Evolutionary conservation across 345 rosid species (phyloP), one percentile per base, ranked within the genome.

Genomic region (Murraya paniculata): DNA sequence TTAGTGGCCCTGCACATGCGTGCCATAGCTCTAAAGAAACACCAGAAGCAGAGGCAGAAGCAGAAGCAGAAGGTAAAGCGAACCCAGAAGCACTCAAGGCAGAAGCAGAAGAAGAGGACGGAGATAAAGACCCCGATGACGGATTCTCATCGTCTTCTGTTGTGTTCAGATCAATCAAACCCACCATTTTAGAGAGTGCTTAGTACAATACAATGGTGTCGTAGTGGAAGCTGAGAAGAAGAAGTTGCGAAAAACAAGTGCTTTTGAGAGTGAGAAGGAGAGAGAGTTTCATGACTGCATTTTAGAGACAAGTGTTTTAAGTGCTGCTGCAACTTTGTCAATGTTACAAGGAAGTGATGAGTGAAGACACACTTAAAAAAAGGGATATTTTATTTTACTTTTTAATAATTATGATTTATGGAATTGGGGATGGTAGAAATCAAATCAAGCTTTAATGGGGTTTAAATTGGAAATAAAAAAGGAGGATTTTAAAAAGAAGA

Each of bases 1-100:
- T 89, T 1, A 94, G 91, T 33, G 99, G 99, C 60, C 99, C 99
- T n/a, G 98, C 98, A 82, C 99, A 96, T 61, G 99, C 99, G 73
- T 96, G 98, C 98, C 98, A 96, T 24, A 96, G 92, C 90, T 96
- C 98, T 82, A 93, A 77, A 85, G 98, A 94, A 59, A 96, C 92
- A 9, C 94, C 77, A 22, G 91, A 83, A 78, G 77, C 81, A 28
- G 91, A 83, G 77, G 77, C 81, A 28, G 90, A 79, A 80, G 69
- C 68, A 35, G 90, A 77, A 81, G 70, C 69, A 31, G 87, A 75
- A 79, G 83, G 77, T 19, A 31, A 48, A 55, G 71, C 76, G 45
- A 71, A 39, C 31, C 50, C 83, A 66, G 86, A 80, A 73, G 82
- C 86, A 67, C 89, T 84, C 19, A 84, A 50, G 55, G 77, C 87